Base-by-base conservation (phyloP, 169 alveolate genomes). In the Plasmodium vivax region DNA sequence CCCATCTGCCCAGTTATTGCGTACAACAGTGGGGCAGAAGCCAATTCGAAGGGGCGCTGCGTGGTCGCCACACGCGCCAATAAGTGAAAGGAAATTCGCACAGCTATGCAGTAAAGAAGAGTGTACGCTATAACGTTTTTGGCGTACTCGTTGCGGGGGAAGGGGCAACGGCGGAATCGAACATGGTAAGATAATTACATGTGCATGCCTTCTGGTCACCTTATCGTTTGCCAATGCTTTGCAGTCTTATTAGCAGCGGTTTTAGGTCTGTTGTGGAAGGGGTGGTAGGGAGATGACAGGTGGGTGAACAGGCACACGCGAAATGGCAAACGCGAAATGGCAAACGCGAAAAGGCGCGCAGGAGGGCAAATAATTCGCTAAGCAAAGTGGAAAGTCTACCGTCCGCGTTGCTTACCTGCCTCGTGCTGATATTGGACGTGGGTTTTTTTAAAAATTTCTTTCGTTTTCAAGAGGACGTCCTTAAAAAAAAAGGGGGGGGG, bases 371-470 rank as follows among this genome's bases (percentile, higher is more conserved):
- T 27, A 68, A 9, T 68, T 68, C 16, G 77, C n/a, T 68, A 68
- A 68, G 77, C 41, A 23, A 9, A 23, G 77, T 30, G 12, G n/a
- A 16, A n/a, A 23, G 72, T 41, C 30, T 34, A 12, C 9, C 30
- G 6, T 74, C 30, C 30, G 58, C 62, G 36, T 74, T 47, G 30
- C 80, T 41, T 75, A 88, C 94, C 94, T 68, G 73, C 77, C 32
- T 88, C 94, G 38, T 80, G 43, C 51, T 88, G 77, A 58, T 88
- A 88, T 34, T 88, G 91, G 58, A 88, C 83, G 32, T 88, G 94
- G 30, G 85, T 88, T 68, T 88, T 88, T 68, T 88, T 88, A 88
- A 88, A 88, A 72, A 88, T 88, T 36, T 79, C 94, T 62, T 54
- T 23, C 12, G 80, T 68, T 58, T 88, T 88, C 19, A 79, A 8